Evolutionary conservation across 2,329 filamentous ascomycete genomes (phyloP).

Genomic region (Stromatinia cepivora): DNA sequence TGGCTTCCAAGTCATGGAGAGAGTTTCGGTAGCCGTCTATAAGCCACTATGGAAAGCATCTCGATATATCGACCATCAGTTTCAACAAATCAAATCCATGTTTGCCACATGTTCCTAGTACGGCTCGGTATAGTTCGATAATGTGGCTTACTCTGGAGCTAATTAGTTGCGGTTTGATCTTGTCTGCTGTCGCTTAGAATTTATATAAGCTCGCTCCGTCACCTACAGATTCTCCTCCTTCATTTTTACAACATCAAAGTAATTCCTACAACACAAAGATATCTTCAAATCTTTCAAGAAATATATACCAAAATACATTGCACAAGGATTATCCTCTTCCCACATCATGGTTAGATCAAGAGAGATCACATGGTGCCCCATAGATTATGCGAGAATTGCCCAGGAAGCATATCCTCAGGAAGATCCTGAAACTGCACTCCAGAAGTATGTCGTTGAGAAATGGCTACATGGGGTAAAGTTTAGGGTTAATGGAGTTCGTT

Average conservation of each 20-base stretch:
- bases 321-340: background rate
- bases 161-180: too few relatives aligned
- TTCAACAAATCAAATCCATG: too few relatives aligned
- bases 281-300: too few relatives aligned
- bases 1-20: background rate
- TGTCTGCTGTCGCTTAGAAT: background rate
- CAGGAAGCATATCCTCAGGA: background rate
- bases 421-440: background rate
- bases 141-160: accelerated
- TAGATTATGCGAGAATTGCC: background rate
- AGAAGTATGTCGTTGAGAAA: background rate
- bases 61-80: background rate
- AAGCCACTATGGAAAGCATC: too few relatives aligned
- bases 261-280: too few relatives aligned
- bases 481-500: background rate
- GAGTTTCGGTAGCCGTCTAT: too few relatives aligned
- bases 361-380: too few relatives aligned
- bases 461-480: background rate
- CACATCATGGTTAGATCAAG: background rate
- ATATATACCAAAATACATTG: background rate
- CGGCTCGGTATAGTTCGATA: background rate
- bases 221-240: background rate
- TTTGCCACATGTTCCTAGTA: background rate
- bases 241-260: background rate
- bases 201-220: background rate